Evolutionary conservation across 2,329 filamentous ascomycete species (phyloP), one percentile per base, ranked within the genome.

Genomic region (Alternaria viburni): DNA sequence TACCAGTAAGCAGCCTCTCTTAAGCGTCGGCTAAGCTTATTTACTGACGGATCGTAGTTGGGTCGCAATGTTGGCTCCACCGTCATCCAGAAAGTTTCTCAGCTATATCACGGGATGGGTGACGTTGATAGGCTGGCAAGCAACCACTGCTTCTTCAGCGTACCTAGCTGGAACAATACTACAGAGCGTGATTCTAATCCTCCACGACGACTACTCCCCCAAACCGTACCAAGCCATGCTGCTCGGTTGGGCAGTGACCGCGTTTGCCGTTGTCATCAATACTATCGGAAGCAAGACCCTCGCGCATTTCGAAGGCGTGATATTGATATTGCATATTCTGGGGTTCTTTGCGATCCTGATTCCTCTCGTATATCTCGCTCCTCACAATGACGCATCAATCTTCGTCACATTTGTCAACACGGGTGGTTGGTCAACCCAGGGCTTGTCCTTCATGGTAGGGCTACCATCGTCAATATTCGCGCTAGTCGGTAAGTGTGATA

Each of bases 271-370:
- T 2, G 63, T 66, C 4, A 74, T 83, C 54, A 86, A 85, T 65
- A 80, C 79, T 2, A 69, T 82, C 12, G 72, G 80, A 5, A 80
- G 79, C 0, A 77, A 75, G 3, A 62, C 79, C 1, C 72, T 86
- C 1, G 83, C 83, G 1, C 67, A 75, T 5, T 70, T 84, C 44
- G 85, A 87, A 67, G 78, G 79, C 1, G 56, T 82, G 12, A 74
- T 83, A 19, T 71, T 85, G 5, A 74, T 83, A 17, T 44, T 86
- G 5, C 83, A 85, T 58, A 71, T 85, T n/a, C 61, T 81, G 13
- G 84, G 83, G 3, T 82, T 85, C 62, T 82, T 86, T 61, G 82
- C 77, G 1, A 80, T 85, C 56, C 68, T 86, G 17, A 81, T 85
- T 7, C 58, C 61, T 3, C 43, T 70, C 12, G 52, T 61, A 4